Evolutionary conservation across 2,329 filamentous ascomycete genomes (phyloP).

Genomic region (Gaeumannomyces sp.): DNA sequence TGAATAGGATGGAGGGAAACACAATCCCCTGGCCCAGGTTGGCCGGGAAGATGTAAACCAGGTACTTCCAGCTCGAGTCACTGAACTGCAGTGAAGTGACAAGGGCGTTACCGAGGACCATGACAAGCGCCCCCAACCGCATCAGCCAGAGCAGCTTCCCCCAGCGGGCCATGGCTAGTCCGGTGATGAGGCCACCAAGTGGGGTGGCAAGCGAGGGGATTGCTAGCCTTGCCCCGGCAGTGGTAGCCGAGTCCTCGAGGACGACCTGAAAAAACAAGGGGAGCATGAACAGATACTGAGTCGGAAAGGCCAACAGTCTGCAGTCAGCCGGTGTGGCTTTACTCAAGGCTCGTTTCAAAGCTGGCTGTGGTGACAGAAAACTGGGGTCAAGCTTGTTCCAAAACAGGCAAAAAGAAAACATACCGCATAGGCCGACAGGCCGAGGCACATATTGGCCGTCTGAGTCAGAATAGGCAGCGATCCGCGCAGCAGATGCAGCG

Average conservation of each 20-base stretch:
- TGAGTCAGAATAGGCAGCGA: conserved; percentile 48
- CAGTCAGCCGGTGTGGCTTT: neutral
- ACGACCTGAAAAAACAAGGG: conserved; percentile 67
- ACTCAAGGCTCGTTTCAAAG: neutral
- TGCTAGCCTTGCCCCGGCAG: conserved; percentile 57
- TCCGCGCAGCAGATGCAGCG: conserved; percentile 50
- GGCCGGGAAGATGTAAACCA: conserved; percentile 50
- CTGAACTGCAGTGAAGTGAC: conserved; percentile 42
- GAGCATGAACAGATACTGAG: conserved; percentile 59
- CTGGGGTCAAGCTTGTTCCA: neutral
- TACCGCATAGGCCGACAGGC: conserved; percentile 57
- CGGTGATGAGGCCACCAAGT: conserved; percentile 48
- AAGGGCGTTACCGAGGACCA: conserved; percentile 48
- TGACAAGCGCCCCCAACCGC: conserved; percentile 41
- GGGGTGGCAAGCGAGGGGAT: conserved; percentile 57
- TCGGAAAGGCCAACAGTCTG: no score
- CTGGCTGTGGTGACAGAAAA: neutral
- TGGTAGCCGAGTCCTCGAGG: conserved; percentile 55
- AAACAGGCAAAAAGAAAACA: conserved; percentile 21
- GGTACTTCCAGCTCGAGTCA: conserved; percentile 48
- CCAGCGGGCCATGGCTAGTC: conserved; percentile 52
- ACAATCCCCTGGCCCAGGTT: conserved; percentile 55
- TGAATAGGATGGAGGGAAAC: conserved; percentile 54
- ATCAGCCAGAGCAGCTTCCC: conserved; percentile 46
- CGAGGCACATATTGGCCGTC: conserved; percentile 53